These are phyloP conservation scores for Neurospora sp. DNA, from an alignment of 495 filamentous ascomycete genomes.

Conservation along the genomic window DNA sequence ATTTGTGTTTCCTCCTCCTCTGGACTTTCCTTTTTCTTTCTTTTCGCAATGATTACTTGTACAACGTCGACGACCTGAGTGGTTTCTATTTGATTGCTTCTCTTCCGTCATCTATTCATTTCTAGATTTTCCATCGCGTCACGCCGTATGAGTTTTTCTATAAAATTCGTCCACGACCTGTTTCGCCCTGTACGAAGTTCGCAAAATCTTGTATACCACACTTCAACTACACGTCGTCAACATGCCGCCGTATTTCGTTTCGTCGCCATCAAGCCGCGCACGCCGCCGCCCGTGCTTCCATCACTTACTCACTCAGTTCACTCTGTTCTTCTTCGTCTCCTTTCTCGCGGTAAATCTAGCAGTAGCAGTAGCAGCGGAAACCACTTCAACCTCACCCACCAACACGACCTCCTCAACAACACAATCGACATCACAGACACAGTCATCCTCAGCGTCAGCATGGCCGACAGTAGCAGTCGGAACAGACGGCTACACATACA, in stretches of 20 bases:
- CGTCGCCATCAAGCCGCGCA: neutral
- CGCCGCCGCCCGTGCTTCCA: neutral
- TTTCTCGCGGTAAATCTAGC: neutral
- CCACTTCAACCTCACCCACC: neutral
- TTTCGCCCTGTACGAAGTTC: neutral
- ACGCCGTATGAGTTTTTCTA: neutral
- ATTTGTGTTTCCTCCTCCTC: neutral
- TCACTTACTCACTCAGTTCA: neutral
- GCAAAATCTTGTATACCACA: neutral
- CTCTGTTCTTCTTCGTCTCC: neutral
- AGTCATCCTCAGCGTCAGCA: conserved; percentile 25
- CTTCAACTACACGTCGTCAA: neutral
- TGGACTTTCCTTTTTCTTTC: neutral
- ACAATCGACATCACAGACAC: too few relatives aligned
- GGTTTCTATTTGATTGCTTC: neutral
- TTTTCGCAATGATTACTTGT: too few relatives aligned
- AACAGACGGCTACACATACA: conserved; percentile 23
- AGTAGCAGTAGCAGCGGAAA: neutral
- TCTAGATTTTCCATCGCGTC: neutral
- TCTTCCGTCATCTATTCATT: too few relatives aligned
- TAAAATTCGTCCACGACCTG: neutral
- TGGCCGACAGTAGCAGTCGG: conserved; percentile 28
- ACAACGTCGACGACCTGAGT: too few relatives aligned
- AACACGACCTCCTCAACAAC: too few relatives aligned
- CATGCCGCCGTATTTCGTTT: neutral